Evolutionary conservation across 2,329 filamentous ascomycete genomes (phyloP).

Genomic region (Fusarium chuoi): DNA sequence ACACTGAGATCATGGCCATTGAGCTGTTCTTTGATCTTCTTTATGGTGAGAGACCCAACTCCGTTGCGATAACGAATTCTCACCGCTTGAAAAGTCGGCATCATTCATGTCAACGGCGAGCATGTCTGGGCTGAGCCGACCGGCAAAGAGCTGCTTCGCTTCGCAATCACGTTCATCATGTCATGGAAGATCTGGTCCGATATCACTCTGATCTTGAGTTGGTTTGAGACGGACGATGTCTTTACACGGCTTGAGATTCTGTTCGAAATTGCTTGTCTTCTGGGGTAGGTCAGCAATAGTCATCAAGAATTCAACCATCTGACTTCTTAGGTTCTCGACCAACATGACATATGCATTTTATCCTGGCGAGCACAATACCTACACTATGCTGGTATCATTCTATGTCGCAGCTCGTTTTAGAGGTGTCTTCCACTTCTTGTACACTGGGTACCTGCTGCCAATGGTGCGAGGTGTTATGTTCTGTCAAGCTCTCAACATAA

Average conservation of each 20-base stretch:
- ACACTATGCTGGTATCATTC: constrained; percentile 67
- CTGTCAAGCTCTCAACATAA: constrained; percentile 54
- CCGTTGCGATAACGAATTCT: neutral
- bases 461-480: constrained; percentile 69
- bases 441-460: constrained; percentile 60
- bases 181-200: constrained; percentile 73
- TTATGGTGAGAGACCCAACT: constrained; percentile 52
- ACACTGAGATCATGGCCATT: constrained; percentile 70
- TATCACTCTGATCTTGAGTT: constrained; percentile 64
- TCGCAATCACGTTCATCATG: constrained; percentile 70
- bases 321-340: constrained; percentile 60
- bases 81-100: constrained; percentile 57
- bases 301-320: neutral
- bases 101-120: constrained; percentile 72
- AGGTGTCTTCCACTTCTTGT: constrained; percentile 58
- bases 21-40: constrained; percentile 73
- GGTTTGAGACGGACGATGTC: constrained; percentile 73
- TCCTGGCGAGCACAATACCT: constrained; percentile 59
- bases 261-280: constrained; percentile 68
- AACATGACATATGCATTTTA: constrained; percentile 69
- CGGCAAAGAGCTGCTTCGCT: constrained; percentile 66
- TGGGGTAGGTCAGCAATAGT: constrained; percentile 54
- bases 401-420: constrained; percentile 69
- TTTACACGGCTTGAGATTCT: constrained; percentile 67
- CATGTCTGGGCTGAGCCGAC: constrained; percentile 66